phyloP scores from a whole-genome alignment of 2,329 filamentous ascomycete species.

The Neoarthrinium moseri region DNA sequence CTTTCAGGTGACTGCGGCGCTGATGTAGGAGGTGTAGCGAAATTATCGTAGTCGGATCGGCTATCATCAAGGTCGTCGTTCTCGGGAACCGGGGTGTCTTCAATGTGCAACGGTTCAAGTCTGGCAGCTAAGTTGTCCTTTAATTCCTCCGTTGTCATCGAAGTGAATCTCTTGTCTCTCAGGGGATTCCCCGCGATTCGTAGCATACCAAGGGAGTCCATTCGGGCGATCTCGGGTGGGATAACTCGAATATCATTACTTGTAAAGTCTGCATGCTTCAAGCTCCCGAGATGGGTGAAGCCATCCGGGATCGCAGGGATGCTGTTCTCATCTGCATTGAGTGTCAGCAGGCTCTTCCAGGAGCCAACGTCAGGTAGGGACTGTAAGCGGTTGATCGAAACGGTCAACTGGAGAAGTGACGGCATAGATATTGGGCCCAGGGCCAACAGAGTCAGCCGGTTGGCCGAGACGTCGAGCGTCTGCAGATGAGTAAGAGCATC shows the following conservation, averaged over 20 bases:
- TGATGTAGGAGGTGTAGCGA: conserved; percentile 57
- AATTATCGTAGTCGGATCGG: conserved; percentile 53
- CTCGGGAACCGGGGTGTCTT: neutral
- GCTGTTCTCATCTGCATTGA: conserved; percentile 80
- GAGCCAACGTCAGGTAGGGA: conserved; percentile 69
- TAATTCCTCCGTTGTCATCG: conserved; percentile 76
- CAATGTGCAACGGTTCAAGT: conserved; percentile 52
- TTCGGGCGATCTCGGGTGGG: conserved; percentile 73
- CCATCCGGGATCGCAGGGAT: conserved; percentile 74
- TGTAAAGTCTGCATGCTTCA: conserved; percentile 79
- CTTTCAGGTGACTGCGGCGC: conserved; percentile 48
- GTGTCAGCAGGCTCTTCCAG: conserved; percentile 71
- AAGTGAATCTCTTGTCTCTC: conserved; percentile 81
- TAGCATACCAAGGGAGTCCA: conserved; percentile 75
- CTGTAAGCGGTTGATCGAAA: conserved; percentile 80
- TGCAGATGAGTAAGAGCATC: conserved; percentile 64
- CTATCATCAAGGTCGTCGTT: conserved; percentile 39
- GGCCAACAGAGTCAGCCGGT: conserved; percentile 62
- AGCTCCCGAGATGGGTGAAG: conserved; percentile 63
- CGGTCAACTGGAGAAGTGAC: conserved; percentile 67
- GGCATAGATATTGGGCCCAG: conserved; percentile 61
- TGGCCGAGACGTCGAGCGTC: conserved; percentile 73
- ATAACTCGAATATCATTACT: conserved; percentile 79
- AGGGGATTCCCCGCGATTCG: conserved; percentile 87
- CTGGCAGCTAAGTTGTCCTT: conserved; percentile 71